Evolutionary conservation across 1,139 yeast species (phyloP), one percentile per base, ranked within the genome.

Genomic region (Zygotorulaspora mrakii): DNA sequence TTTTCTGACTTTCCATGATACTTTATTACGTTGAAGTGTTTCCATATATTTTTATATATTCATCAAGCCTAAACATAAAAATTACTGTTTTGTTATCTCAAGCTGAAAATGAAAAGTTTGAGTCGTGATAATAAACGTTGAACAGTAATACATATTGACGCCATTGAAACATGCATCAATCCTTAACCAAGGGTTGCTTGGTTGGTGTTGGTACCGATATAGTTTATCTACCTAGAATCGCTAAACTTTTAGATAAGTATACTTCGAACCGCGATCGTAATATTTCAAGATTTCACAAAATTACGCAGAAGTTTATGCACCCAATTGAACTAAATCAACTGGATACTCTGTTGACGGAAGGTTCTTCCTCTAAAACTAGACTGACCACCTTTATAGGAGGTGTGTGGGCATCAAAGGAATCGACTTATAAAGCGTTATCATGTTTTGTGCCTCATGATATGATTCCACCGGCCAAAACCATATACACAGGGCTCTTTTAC

Each of bases 401-500:
- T 3, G 39, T 59, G 10, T 61, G 65, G 65, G 61, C 63, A 5
- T 35, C 55, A 4, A 61, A 61, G 39, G 64, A 60, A 40, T 47
- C 61, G 3, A 12, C 49, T 2, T 48, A 44, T 20, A 60, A 61
- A 40, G 49, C 61, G 1, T 30, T 60, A 18, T 33, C 43, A 7
- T 32, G 41, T 10, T 51, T 31, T 17, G 45, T 47, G 4, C 48
- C 49, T 3, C 26, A 33, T 8, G 24, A 40, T 3, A 36, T 33
- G 4, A 27, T 51, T 22, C 61, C 59, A 3, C 57, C 64, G 1
- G 62, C 64, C 1, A 51, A 51, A 31, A 37, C 45, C 8, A 43
- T 60, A 13, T 60, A 59, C 39, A 54, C 62, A 1, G 44, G 43
- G 17, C 40, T 59, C 5, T 40, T 50, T 13, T 53, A 48, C 39